Evolutionary conservation across 495 filamentous ascomycete genomes (phyloP).

Genomic region (Penicillium steckii): DNA sequence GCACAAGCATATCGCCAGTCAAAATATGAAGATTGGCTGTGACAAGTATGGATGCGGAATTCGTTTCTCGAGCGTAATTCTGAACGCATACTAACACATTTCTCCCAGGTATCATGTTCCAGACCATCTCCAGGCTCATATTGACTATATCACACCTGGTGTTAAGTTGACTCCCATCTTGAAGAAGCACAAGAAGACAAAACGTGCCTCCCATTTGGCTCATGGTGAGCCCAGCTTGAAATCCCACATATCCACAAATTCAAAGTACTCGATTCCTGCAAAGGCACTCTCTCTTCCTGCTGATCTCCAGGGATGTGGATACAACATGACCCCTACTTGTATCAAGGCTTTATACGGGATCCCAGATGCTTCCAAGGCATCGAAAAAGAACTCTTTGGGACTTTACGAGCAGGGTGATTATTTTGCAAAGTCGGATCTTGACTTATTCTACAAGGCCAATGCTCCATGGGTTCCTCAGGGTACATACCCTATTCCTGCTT

Average conservation of each 20-base stretch:
- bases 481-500: conserved; percentile 38
- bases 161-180: conserved; percentile 40
- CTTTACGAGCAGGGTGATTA: conserved; percentile 51
- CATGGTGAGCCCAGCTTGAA: conserved; percentile 9
- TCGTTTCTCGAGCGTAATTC: background rate
- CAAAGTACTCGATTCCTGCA: conserved; percentile 8
- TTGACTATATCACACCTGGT: conserved; percentile 61
- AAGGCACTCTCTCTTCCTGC: conserved; percentile 15
- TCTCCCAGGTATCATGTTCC: conserved; percentile 53
- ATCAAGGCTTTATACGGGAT: conserved; percentile 54
- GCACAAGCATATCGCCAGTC: conserved; percentile 47
- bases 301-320: conserved; percentile 36
- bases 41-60: conserved; percentile 28
- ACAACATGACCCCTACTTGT: conserved; percentile 52
- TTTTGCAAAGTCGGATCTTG: conserved; percentile 54
- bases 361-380: conserved; percentile 34
- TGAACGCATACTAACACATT: conserved; percentile 4
- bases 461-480: conserved; percentile 40
- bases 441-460: conserved; percentile 55
- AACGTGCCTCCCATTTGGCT: conserved; percentile 21
- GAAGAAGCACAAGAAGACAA: conserved; percentile 23
- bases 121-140: conserved; percentile 43
- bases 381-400: conserved; percentile 49
- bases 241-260: background rate
- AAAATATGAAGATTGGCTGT: conserved; percentile 49